Evolutionary conservation across 805 yeast genomes (phyloP).

Genomic region (Hanseniaspora nectarophila): DNA sequence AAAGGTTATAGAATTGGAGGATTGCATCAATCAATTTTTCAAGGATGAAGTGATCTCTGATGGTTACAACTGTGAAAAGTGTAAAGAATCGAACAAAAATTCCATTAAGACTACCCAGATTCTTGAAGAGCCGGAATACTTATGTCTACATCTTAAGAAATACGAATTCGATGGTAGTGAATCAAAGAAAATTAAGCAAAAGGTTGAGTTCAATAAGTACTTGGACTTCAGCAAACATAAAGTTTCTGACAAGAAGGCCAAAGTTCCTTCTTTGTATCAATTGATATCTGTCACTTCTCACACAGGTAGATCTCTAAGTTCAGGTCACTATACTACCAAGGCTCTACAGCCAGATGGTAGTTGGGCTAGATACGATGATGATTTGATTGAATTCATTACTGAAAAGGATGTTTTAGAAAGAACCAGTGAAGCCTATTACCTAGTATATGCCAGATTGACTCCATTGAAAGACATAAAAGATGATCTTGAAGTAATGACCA

Average conservation of each 20-base stretch:
- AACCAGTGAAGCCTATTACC: constrained; percentile 71
- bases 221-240: constrained; percentile 45
- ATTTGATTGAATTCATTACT: constrained; percentile 59
- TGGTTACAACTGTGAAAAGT: constrained; percentile 80
- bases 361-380: constrained; percentile 95
- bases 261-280: constrained; percentile 48
- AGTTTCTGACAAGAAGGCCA: constrained; percentile 13
- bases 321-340: constrained; percentile 88
- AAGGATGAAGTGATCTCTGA: constrained; percentile 64
- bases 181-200: constrained; percentile 77
- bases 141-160: constrained; percentile 77
- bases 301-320: constrained; percentile 81
- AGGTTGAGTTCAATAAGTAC: constrained; percentile 66
- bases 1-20: constrained; percentile 50
- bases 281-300: constrained; percentile 79
- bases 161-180: constrained; percentile 75
- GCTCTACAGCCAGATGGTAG: constrained; percentile 84
- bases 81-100: constrained; percentile 68
- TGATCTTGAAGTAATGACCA: neutral
- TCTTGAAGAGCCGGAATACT: constrained; percentile 74
- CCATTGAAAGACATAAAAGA: constrained; percentile 25
- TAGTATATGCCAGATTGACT: constrained; percentile 69
- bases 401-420: constrained; percentile 68
- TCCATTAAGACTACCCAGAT: constrained; percentile 55
- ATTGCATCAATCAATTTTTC: constrained; percentile 70